Evolutionary conservation across 768 basidiomycete genomes (phyloP).

Genomic region (Hypholoma sublateritium): DNA sequence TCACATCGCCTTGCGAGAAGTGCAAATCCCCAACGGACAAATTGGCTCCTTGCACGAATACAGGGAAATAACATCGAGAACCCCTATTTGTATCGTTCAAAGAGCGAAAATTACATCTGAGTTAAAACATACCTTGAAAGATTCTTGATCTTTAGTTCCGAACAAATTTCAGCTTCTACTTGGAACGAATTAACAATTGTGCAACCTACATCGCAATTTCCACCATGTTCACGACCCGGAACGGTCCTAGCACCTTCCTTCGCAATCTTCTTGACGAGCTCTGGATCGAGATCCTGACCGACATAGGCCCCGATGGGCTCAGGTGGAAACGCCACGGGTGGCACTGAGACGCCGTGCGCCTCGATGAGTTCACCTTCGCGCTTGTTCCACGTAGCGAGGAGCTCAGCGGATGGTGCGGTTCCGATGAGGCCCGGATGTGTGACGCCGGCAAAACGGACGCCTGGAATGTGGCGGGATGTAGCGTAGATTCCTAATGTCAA

Average conservation of each 20-base stretch:
- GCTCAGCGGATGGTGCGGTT: conserved; percentile 71
- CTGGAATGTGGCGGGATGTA: conserved; percentile 74
- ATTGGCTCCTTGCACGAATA: conserved; percentile 74
- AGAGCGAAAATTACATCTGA: not conserved
- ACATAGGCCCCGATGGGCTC: conserved; percentile 61
- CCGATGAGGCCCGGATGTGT: conserved; percentile 78
- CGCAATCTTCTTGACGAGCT: conserved; percentile 52
- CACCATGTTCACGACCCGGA: conserved; percentile 79
- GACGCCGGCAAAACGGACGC: conserved; percentile 76
- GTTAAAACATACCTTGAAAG: conserved; percentile 48
- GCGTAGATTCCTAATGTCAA: conserved; percentile 57
- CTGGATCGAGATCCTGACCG: conserved; percentile 57
- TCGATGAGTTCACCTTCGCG: conserved; percentile 69
- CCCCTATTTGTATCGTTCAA: conserved; percentile 37
- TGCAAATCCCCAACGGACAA: conserved; percentile 79
- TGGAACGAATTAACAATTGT: not conserved
- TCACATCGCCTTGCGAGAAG: conserved; percentile 75
- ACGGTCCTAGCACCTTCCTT: conserved; percentile 72
- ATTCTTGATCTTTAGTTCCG: conserved; percentile 61
- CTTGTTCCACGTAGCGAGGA: conserved; percentile 73
- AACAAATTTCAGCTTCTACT: not conserved
- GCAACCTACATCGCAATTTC: conserved; percentile 65
- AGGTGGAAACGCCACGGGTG: conserved; percentile 68
- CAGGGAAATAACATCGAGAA: conserved; percentile 75
- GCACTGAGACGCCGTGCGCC: conserved; percentile 48